These are phyloP conservation scores for Vachellia pachyceras DNA, from an alignment of 306 rosid genomes.

Conservation along the genomic window DNA sequence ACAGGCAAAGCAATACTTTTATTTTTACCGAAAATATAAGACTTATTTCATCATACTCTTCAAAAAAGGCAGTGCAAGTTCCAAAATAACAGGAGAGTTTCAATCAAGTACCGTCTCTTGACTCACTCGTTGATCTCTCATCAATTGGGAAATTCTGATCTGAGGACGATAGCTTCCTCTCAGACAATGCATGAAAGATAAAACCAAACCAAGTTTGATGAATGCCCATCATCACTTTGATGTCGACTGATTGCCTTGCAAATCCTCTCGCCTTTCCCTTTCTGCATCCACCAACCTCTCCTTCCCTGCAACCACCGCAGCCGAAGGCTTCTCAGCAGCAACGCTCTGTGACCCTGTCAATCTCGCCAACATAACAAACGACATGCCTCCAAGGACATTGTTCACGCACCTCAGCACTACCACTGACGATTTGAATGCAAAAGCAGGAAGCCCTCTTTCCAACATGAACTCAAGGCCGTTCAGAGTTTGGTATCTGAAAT, in stretches of 20 bases:
- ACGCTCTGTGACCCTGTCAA: slow-evolving; percentile 80
- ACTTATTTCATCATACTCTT: neutral
- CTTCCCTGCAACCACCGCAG: slow-evolving; percentile 46
- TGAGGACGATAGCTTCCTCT: neutral
- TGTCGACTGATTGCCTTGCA: slow-evolving; percentile 61
- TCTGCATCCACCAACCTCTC: slow-evolving; percentile 47
- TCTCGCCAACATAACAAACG: slow-evolving; percentile 67
- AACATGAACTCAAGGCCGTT: slow-evolving; percentile 65
- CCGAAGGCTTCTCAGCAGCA: slow-evolving; percentile 35
- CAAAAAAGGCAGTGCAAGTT: neutral
- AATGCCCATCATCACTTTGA: slow-evolving; percentile 54
- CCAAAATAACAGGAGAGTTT: neutral
- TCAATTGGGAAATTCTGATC: neutral
- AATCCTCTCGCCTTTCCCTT: slow-evolving; percentile 44
- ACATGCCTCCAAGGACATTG: slow-evolving; percentile 70
- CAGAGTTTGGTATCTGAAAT: slow-evolving; percentile 84
- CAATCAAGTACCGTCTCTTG: neutral
- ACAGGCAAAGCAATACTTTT: neutral
- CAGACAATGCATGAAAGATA: neutral
- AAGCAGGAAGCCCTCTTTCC: slow-evolving; percentile 57
- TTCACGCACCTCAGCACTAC: slow-evolving; percentile 63
- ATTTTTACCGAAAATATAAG: neutral
- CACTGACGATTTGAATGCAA: slow-evolving; percentile 68
- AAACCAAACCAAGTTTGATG: neutral
- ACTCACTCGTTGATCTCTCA: neutral